phyloP scores from a whole-genome alignment of 352 stramenopile species.

The Phytopythium sindhum region DNA sequence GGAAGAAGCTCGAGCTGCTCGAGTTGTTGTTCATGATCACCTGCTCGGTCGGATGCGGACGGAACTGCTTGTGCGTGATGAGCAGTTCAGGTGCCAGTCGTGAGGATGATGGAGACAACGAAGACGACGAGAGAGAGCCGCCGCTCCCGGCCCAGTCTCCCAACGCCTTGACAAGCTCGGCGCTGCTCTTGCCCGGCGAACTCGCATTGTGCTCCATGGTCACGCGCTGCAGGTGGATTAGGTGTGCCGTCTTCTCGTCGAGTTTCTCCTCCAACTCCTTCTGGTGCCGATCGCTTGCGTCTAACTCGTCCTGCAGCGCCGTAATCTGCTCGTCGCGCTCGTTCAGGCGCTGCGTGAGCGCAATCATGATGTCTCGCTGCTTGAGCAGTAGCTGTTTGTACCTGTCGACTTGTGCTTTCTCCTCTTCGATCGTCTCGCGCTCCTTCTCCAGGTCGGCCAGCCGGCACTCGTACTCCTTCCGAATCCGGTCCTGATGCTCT shows the following conservation, averaged over 20 bases:
- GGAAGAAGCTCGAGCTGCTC: constrained; percentile 4
- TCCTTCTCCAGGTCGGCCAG: constrained; percentile 93
- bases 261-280: constrained; percentile 93
- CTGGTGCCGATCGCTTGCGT: constrained; percentile 91
- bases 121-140: background rate
- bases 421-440: constrained; percentile 91
- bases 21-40: constrained; percentile 42
- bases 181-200: constrained; percentile 52
- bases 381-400: constrained; percentile 97
- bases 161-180: constrained; percentile 64
- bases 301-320: constrained; percentile 92
- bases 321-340: constrained; percentile 95
- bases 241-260: constrained; percentile 91
- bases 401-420: constrained; percentile 94
- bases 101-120: background rate
- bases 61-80: constrained; percentile 69
- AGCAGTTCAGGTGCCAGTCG: constrained; percentile 31
- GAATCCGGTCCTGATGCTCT: constrained; percentile 88
- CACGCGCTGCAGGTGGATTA: constrained; percentile 93
- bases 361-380: constrained; percentile 97
- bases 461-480: constrained; percentile 89
- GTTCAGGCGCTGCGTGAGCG: constrained; percentile 92
- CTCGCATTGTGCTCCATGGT: constrained; percentile 86
- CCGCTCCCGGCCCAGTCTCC: constrained; percentile 38
- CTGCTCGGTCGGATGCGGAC: constrained; percentile 36